Percentiles rank a stretch among this genome's conserved stretches.
Conservation (phyloP, 108 stramenopile species). For the Aurantiochytrium sp. region DNA sequence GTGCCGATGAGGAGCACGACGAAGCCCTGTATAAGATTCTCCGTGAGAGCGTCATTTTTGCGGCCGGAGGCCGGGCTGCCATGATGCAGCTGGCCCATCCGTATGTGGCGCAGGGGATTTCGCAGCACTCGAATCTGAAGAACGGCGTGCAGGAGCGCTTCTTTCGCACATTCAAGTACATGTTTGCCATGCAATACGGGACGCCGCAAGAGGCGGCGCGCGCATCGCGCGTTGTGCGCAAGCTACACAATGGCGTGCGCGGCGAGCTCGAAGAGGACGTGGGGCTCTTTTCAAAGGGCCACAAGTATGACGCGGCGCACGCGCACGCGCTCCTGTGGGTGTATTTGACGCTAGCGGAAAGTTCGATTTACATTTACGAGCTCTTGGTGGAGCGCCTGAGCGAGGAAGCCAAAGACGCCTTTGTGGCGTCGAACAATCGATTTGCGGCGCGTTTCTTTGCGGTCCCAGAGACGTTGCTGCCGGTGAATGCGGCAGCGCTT, state of each 20-base stretch:
- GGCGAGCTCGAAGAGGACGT: background rate
- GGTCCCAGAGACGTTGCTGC: background rate
- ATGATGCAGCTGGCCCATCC: background rate
- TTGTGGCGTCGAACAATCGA: background rate
- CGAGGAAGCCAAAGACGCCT: background rate
- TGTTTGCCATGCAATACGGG: slow-evolving; percentile 3
- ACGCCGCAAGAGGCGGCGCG: background rate
- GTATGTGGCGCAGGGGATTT: background rate
- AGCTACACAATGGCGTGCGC: background rate
- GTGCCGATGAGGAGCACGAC: background rate
- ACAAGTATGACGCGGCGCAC: background rate
- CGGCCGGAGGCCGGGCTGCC: background rate
- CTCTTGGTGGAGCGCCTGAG: background rate
- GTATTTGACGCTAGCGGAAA: background rate
- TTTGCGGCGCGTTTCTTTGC: background rate
- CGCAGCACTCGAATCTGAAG: background rate
- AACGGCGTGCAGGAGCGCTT: background rate
- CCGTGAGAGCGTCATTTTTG: background rate
- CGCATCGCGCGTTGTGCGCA: background rate
- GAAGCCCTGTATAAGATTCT: background rate
- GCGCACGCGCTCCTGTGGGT: background rate
- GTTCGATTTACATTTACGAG: background rate
- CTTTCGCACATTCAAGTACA: background rate
- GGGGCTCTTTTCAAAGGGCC: background rate
- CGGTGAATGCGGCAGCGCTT: background rate